Evolutionary conservation across 805 yeast genomes (phyloP).

Genomic region (Ogataea ganodermae): DNA sequence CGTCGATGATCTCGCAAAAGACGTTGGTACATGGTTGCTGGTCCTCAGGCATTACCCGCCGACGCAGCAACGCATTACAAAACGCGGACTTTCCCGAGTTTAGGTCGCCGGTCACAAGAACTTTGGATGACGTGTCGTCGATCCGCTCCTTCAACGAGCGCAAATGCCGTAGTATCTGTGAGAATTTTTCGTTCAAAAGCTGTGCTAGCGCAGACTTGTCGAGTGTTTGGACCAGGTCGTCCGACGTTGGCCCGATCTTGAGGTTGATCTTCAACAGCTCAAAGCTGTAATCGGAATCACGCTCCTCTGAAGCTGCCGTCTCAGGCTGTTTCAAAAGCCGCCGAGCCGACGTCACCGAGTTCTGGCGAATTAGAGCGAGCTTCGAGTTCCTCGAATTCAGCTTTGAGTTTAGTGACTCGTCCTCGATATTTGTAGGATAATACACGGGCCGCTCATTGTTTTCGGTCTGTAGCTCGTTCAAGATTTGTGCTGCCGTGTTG

Average conservation of each 20-base stretch:
- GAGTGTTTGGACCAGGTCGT: conserved; percentile 51
- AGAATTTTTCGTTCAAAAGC: conserved; percentile 67
- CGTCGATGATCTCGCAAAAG: conserved; percentile 91
- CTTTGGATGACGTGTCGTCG: conserved; percentile 90
- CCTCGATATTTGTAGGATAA: conserved; percentile 52
- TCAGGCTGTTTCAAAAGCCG: conserved; percentile 17
- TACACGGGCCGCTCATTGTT: conserved; percentile 62
- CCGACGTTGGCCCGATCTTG: conserved; percentile 50
- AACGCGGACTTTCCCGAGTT: conserved; percentile 96
- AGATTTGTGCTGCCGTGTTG: conserved; percentile 49
- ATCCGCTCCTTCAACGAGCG: conserved; percentile 75
- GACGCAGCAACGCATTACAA: conserved; percentile 83
- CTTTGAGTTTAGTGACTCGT: conserved; percentile 32
- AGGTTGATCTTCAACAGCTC: conserved; percentile 64
- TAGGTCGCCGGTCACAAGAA: conserved; percentile 93
- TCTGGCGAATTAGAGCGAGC: conserved; percentile 52
- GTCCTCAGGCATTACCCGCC: conserved; percentile 86
- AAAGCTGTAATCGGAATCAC: conserved; percentile 43
- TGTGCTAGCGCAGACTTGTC: conserved; percentile 71
- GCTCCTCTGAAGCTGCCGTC: conserved; percentile 7
- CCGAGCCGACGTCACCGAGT: conserved; percentile 27
- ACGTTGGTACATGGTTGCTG: conserved; percentile 98
- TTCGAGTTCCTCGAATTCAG: conserved; percentile 54
- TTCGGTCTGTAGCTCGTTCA: conserved; percentile 54
- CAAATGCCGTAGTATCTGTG: conserved; percentile 67